phyloP scores from a whole-genome alignment of 331 rosid genomes.

The Arachis monticola region DNA sequence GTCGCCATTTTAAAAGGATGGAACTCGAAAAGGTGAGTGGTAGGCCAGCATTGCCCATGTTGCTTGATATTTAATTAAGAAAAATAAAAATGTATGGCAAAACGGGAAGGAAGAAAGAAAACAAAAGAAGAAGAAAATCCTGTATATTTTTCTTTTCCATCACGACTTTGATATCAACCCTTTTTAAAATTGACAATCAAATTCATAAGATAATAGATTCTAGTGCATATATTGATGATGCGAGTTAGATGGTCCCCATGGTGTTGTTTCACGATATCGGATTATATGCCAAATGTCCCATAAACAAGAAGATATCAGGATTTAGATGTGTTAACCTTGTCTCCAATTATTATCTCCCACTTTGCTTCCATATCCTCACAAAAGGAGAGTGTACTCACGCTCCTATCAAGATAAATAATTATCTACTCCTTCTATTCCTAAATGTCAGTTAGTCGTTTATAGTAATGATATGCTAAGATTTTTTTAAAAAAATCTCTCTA shows the following conservation, averaged over 20 bases:
- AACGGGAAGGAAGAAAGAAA: not conserved
- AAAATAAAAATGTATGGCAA: not conserved
- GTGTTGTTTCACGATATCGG: conserved; percentile 56
- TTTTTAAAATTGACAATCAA: conserved; percentile 1
- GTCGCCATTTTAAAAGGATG: conserved; percentile 36
- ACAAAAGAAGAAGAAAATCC: not conserved
- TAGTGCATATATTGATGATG: conserved; percentile 34
- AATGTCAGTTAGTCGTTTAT: too few relatives aligned
- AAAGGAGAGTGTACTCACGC: conserved; percentile 44
- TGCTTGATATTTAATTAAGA: conserved; percentile 24
- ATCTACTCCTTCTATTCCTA: too few relatives aligned
- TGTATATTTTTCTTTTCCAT: not conserved
- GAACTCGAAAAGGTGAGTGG: conserved; percentile 34
- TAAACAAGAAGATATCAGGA: conserved; percentile 47
- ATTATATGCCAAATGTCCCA: conserved; percentile 78
- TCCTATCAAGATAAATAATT: not conserved
- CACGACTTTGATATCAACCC: not conserved
- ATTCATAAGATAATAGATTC: conserved; percentile 32
- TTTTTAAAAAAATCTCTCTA: too few relatives aligned
- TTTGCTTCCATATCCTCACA: conserved; percentile 29
- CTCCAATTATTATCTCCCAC: conserved; percentile 61
- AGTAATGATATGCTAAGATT: too few relatives aligned
- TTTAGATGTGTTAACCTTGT: conserved; percentile 62
- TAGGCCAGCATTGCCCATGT: conserved; percentile 29
- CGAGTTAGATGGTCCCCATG: conserved; percentile 53